Conservation (phyloP, 495 filamentous ascomycete genomes). For the Trichoderma parareesei region DNA sequence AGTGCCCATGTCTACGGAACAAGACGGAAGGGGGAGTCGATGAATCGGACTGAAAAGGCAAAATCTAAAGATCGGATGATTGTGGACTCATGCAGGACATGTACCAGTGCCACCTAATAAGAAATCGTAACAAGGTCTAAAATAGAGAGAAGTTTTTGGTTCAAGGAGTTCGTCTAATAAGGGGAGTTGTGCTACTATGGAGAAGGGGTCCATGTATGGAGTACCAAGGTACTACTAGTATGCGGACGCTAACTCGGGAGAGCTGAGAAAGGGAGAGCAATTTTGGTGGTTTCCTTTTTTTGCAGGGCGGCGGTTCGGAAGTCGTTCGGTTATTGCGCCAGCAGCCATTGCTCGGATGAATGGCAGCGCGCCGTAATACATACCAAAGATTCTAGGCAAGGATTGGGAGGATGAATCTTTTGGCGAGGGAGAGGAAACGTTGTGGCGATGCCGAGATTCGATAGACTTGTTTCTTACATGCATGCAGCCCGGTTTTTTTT, state of each 20-base stretch:
- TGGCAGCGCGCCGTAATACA: background rate
- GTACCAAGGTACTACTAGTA: no score
- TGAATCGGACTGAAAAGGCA: no score
- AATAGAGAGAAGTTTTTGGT: background rate
- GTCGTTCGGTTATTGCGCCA: constrained; percentile 1
- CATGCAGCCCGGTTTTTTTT: no score
- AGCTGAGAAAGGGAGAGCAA: background rate
- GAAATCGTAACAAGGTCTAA: background rate
- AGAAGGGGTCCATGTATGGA: no score
- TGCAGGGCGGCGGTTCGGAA: background rate
- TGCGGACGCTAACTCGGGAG: background rate
- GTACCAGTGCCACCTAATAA: background rate
- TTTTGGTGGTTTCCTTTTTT: background rate
- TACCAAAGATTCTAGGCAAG: no score
- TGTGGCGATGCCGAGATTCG: no score
- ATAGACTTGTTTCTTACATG: no score
- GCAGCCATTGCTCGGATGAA: background rate
- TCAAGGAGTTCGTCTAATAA: no score
- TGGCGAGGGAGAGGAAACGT: no score
- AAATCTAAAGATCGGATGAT: background rate
- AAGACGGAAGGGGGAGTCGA: background rate
- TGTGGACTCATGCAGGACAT: background rate
- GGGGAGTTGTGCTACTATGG: no score
- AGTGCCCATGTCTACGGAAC: background rate
- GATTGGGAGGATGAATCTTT: no score